Evolutionary conservation across 805 yeast species (phyloP), one percentile per base, ranked within the genome.

Genomic region (Metschnikowia santaceciliae): DNA sequence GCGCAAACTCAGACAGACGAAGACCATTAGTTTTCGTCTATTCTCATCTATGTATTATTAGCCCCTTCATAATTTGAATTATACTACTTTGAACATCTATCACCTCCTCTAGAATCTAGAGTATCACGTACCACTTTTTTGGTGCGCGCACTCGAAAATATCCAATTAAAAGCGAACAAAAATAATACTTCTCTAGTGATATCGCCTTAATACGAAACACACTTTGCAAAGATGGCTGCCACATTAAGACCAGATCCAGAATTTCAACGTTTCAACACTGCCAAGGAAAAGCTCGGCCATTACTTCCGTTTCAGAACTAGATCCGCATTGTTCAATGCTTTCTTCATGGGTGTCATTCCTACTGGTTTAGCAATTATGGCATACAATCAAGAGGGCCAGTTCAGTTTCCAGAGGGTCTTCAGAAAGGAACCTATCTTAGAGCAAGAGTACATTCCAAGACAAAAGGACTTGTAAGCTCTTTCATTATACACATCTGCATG

Each of bases 241-340:
- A 74, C 78, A 41, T 70, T 74, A 54, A 68, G 59, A 62, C 76
- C 75, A 53, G 78, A 74, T 57, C 69, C 67, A 40, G 76, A 64
- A 45, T 66, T 72, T 41, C 73, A 71, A 58, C 65, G 67, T 54
- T 74, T 74, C 63, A 74, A 74, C 57, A 55, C 63, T 32, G 76
- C 75, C 47, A 73, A 69, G 55, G 78, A 74, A 55, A 68, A 63
- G 54, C 57, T 63, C 36, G 77, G 78, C 32, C 68, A 67, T 59
- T 68, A 66, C 61, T 74, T 74, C 62, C 67, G 78, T 46, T 72
- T 74, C 65, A 74, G 64, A 48, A 67, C 75, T 22, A 66, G 64
- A 54, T 68, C 75, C 6, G 71, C 69, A 13, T 42, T 62, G 19
- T 71, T 72, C 62, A 70, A 65, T 54, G 53, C 67, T 2, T 48